Conservation (phyloP, 257 asterid genomes). For the Solanum infundibuliforme region DNA sequence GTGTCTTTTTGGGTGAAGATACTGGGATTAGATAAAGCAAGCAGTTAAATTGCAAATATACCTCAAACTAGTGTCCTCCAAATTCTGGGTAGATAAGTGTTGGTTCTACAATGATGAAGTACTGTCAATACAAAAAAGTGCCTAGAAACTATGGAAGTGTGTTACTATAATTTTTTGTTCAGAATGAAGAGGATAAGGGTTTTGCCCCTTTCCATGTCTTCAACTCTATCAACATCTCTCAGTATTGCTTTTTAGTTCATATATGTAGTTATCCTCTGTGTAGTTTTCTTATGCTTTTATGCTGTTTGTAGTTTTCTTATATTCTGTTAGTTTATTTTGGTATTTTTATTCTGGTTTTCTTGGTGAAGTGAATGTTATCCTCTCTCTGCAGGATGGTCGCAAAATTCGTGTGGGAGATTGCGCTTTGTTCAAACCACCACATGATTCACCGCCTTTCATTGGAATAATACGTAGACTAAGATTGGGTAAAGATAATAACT, state of each 20-base stretch:
- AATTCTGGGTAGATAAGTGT: not conserved
- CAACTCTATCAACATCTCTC: not conserved
- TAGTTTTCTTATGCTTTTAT: not conserved
- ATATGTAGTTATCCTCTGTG: not conserved
- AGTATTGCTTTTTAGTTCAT: not conserved
- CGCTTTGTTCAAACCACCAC: slow-evolving; percentile 67
- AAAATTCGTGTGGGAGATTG: slow-evolving; percentile 51
- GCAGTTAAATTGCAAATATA: not conserved
- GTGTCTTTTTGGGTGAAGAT: not conserved
- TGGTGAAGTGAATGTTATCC: not conserved
- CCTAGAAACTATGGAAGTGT: not conserved
- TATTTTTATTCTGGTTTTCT: not conserved
- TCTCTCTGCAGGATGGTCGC: slow-evolving; percentile 57
- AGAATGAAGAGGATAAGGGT: not conserved
- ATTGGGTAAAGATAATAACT: slow-evolving; percentile 28
- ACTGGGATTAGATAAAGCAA: not conserved
- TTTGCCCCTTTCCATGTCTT: not conserved
- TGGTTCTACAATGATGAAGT: not conserved
- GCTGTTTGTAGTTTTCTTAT: not conserved
- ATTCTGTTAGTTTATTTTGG: not conserved
- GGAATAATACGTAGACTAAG: slow-evolving; percentile 56
- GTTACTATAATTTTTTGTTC: not conserved
- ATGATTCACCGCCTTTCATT: slow-evolving; percentile 61
- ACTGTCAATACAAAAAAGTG: not conserved
- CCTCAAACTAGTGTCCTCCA: not conserved